phyloP scores from a whole-genome alignment of 2,329 filamentous ascomycete species.

The Raffaelea ambrosiae region DNA sequence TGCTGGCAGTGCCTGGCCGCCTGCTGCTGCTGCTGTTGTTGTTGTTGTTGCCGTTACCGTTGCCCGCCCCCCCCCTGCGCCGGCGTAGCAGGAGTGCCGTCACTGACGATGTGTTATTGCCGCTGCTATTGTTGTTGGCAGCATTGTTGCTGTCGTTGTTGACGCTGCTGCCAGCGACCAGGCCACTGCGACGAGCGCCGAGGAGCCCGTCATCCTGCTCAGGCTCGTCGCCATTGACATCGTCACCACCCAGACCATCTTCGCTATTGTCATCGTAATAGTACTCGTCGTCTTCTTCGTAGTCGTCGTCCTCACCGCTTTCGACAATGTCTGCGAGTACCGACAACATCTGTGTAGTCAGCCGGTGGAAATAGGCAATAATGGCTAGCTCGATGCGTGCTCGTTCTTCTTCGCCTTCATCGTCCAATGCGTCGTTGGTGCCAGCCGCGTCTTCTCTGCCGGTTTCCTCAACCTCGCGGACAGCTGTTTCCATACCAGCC shows the following conservation, averaged over 20 bases:
- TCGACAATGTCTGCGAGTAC: constrained; percentile 54
- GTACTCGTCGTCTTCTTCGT: constrained; percentile 6
- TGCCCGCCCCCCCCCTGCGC: constrained; percentile 2
- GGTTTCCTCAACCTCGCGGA: background rate
- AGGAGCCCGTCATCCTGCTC: constrained; percentile 4
- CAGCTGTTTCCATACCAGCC: constrained; percentile 12
- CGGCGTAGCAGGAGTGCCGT: constrained; percentile 5
- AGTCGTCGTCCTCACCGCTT: constrained; percentile 23
- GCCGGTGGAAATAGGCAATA: constrained; percentile 73
- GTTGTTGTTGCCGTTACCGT: background rate
- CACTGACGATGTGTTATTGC: background rate
- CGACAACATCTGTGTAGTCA: constrained; percentile 58
- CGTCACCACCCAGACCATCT: background rate
- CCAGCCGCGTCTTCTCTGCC: background rate
- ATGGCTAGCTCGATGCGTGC: constrained; percentile 57
- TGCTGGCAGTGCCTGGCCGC: background rate
- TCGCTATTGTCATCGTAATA: constrained; percentile 1
- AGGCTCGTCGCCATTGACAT: background rate
- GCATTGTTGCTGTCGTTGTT: constrained; percentile 1
- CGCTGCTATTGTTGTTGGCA: too few relatives aligned
- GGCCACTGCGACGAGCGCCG: constrained; percentile 6
- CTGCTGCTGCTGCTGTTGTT: background rate
- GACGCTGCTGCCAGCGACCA: constrained; percentile 1
- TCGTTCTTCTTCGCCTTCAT: constrained; percentile 31
- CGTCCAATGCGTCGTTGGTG: constrained; percentile 14